Conservation (phyloP, 768 basidiomycete species). For the Coprinopsis marcescibilis region DNA sequence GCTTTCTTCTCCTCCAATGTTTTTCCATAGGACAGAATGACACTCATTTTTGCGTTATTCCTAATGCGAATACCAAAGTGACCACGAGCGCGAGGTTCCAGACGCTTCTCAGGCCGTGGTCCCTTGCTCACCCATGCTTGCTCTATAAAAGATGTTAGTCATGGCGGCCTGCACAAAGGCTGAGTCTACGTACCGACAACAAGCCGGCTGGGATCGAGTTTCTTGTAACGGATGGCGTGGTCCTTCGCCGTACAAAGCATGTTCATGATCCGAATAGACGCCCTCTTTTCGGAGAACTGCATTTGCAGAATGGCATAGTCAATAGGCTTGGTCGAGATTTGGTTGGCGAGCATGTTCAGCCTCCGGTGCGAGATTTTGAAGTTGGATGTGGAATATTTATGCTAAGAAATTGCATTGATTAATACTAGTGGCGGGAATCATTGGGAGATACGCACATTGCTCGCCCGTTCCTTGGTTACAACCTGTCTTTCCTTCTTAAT, state of each 20-base stretch:
- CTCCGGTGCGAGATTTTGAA: slow-evolving; percentile 95
- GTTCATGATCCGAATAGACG: slow-evolving; percentile 78
- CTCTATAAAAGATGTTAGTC: slow-evolving; percentile 38
- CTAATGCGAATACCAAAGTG: slow-evolving; percentile 73
- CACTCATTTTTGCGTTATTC: slow-evolving; percentile 67
- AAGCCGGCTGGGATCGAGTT: slow-evolving; percentile 62
- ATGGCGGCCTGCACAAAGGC: no score
- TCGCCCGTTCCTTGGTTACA: slow-evolving; percentile 12
- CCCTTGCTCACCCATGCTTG: slow-evolving; percentile 96
- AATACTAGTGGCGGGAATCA: not conserved
- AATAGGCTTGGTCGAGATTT: slow-evolving; percentile 87
- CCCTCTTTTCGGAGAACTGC: slow-evolving; percentile 93
- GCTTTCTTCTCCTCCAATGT: slow-evolving; percentile 63
- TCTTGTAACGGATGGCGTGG: slow-evolving; percentile 76
- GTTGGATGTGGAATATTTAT: slow-evolving; percentile 87
- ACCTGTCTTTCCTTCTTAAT: slow-evolving; percentile 17
- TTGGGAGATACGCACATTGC: slow-evolving; percentile 23
- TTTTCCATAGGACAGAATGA: slow-evolving; percentile 78
- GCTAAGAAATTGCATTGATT: slow-evolving; percentile 41
- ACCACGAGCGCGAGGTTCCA: slow-evolving; percentile 83
- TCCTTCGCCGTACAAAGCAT: slow-evolving; percentile 85
- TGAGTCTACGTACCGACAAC: slow-evolving; percentile 74
- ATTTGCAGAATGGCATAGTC: slow-evolving; percentile 96
- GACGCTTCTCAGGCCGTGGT: slow-evolving; percentile 48
- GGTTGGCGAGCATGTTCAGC: slow-evolving; percentile 79